Conservation (phyloP, 371 early-diverging fungal genomes). For the Funneliformis caledonium region DNA sequence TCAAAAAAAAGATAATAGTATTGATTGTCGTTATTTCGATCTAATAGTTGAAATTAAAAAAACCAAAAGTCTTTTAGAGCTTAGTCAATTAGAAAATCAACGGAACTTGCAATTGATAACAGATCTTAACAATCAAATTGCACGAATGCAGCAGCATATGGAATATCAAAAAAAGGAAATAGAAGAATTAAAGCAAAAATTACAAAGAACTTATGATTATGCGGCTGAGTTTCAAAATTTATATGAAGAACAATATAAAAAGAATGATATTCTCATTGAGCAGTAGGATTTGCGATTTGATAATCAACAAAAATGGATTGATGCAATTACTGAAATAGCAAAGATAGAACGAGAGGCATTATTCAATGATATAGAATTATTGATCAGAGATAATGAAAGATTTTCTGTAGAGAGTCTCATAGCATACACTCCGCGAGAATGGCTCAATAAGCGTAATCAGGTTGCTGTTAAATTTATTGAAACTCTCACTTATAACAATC, state of each 20-base stretch:
- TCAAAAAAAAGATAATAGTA: neutral
- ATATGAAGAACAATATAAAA: slow-evolving; percentile 20
- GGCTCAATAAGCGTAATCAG: slow-evolving; percentile 17
- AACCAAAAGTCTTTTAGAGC: neutral
- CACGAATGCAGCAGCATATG: slow-evolving; percentile 13
- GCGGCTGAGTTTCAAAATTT: slow-evolving; percentile 6
- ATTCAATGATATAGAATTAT: slow-evolving; percentile 26
- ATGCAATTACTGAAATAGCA: slow-evolving; percentile 11
- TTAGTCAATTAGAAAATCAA: slow-evolving; percentile 11
- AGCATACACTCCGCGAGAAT: neutral
- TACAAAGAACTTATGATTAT: slow-evolving; percentile 6
- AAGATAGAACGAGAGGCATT: neutral
- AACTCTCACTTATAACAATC: slow-evolving; percentile 14
- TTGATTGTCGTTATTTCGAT: neutral
- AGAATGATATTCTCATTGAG: slow-evolving; percentile 21
- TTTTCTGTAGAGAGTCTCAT: slow-evolving; percentile 29
- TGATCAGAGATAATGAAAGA: slow-evolving; percentile 20
- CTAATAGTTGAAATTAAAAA: neutral
- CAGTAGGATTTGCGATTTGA: neutral
- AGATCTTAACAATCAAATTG: slow-evolving; percentile 11
- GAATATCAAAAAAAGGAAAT: slow-evolving; percentile 24
- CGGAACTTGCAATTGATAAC: slow-evolving; percentile 7
- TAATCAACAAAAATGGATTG: neutral
- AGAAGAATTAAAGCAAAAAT: slow-evolving; percentile 12
- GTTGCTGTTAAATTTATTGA: slow-evolving; percentile 29